Base-by-base conservation (phyloP, 306 rosid genomes). In the Prunus fruticosa region DNA sequence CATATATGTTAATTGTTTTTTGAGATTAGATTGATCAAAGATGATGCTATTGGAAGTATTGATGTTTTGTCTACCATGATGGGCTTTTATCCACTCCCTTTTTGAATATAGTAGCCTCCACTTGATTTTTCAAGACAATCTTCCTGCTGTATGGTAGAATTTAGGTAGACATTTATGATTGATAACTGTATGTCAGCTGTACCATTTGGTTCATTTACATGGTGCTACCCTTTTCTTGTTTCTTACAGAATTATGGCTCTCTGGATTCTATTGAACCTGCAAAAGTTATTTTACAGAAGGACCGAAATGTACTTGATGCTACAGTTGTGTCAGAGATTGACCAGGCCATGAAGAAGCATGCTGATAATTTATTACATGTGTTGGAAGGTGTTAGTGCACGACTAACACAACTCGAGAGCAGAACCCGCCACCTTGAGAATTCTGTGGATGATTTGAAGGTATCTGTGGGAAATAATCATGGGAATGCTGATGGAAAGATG, bases 331-430 rank as follows among this genome's bases (percentile, higher is more conserved):
- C 93, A 67, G 92, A 91, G 89, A 93, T 93, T 82, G 97, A 91
- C 83, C 89, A 41, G 64, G 87, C 91, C 23, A 68, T 93, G 89
- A 86, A 89, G 91, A 90, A 87, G 71, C 88, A 90, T 76, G 74
- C 82, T 27, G 93, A 90, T 70, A 90, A 81, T 86, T 77, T 93
- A 84, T 85, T 89, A 62, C 88, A 89, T 80, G 91, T 84, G 28
- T 62, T 93, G 82, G 97, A 93, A 78, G 93, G 91, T 81, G 88
- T 93, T 83, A 83, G 98, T 79, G 90, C 91, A 18, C 89, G 95
- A 69, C 58, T 93, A 73, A 88, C 93, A 16, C 97, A 93, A 75
- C 81, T 93, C 63, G 98, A 93, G 82, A 91, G 89, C 73, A 84
- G 95, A 88, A 84, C 91, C 23, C 84, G 82, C 78, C 83, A 84